These are phyloP conservation scores for Cajanus cajan DNA, from an alignment of 306 rosid genomes.

Conservation along the genomic window DNA sequence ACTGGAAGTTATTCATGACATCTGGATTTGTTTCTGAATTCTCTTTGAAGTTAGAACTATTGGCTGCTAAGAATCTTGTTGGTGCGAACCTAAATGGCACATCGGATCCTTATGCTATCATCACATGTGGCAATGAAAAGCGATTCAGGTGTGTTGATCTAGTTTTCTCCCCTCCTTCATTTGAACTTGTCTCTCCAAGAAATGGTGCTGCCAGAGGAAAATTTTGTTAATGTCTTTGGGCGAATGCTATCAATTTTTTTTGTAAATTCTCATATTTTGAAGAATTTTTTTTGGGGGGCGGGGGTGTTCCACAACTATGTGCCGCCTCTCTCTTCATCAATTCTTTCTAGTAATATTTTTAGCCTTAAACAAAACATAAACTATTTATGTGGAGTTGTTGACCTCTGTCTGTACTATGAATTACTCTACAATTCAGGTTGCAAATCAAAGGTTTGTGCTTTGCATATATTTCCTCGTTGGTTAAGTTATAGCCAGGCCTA, in stretches of 20 bases:
- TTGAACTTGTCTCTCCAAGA: not conserved
- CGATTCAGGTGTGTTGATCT: conserved; percentile 73
- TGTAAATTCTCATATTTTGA: not conserved
- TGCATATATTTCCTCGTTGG: too few species aligned
- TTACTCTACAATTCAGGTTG: not conserved
- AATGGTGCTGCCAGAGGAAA: not conserved
- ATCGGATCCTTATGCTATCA: conserved; percentile 94
- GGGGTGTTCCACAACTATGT: not conserved
- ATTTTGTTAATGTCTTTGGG: not conserved
- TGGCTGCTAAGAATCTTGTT: conserved; percentile 94
- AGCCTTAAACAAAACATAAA: not conserved
- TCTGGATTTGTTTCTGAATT: conserved; percentile 19
- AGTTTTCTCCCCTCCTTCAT: not conserved
- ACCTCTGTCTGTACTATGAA: too few species aligned
- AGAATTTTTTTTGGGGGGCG: too few species aligned
- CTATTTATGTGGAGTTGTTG: too few species aligned
- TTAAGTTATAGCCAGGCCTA: too few species aligned
- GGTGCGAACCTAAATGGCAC: conserved; percentile 98
- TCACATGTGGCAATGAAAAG: conserved; percentile 86
- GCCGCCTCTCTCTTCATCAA: not conserved
- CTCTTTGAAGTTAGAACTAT: conserved; percentile 76
- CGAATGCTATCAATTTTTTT: not conserved
- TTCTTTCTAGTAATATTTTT: not conserved
- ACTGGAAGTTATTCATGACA: conserved; percentile 11
- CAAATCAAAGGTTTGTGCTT: not conserved